Conservation (phyloP, 2,329 filamentous ascomycete species). For the Aphanocladium album region DNA sequence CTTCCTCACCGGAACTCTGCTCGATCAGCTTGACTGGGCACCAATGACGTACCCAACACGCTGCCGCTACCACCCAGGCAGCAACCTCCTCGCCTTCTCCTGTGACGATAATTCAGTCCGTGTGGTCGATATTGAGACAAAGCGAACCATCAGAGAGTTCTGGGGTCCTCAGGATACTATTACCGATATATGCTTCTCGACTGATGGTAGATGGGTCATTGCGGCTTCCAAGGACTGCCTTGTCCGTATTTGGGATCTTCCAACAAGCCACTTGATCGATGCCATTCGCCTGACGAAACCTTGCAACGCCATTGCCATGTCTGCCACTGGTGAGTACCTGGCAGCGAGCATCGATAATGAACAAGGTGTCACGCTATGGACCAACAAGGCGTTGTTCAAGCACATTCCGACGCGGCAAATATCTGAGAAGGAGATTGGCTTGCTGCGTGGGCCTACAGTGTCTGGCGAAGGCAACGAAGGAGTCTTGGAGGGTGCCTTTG, state of each 20-base stretch:
- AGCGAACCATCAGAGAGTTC: slow-evolving; percentile 85
- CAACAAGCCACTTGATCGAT: slow-evolving; percentile 92
- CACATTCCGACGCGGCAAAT: slow-evolving; percentile 84
- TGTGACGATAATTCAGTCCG: slow-evolving; percentile 87
- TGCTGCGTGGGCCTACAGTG: slow-evolving; percentile 63
- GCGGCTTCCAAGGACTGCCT: slow-evolving; percentile 77
- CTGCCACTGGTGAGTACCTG: slow-evolving; percentile 86
- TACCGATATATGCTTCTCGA: slow-evolving; percentile 84
- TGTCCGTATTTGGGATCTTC: slow-evolving; percentile 88
- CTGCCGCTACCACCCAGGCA: slow-evolving; percentile 75
- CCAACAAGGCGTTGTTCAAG: slow-evolving; percentile 84
- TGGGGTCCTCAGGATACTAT: slow-evolving; percentile 72
- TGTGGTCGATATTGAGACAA: slow-evolving; percentile 85
- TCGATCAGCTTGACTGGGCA: slow-evolving; percentile 80
- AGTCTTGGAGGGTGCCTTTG: slow-evolving; percentile 71
- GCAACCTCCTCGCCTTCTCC: slow-evolving; percentile 79
- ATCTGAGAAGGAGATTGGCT: slow-evolving; percentile 65
- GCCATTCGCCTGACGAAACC: slow-evolving; percentile 74
- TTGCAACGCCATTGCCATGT: slow-evolving; percentile 84
- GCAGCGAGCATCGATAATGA: slow-evolving; percentile 79
- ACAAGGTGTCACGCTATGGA: slow-evolving; percentile 92
- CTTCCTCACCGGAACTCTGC: slow-evolving; percentile 73
- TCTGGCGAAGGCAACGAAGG: slow-evolving; percentile 78
- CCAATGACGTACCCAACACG: slow-evolving; percentile 67
- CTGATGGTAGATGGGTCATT: slow-evolving; percentile 89